Percentiles rank a stretch among this genome's conserved stretches.
phyloP scores from a whole-genome alignment of 768 basidiomycete species.

The Naganishia randhawae region DNA sequence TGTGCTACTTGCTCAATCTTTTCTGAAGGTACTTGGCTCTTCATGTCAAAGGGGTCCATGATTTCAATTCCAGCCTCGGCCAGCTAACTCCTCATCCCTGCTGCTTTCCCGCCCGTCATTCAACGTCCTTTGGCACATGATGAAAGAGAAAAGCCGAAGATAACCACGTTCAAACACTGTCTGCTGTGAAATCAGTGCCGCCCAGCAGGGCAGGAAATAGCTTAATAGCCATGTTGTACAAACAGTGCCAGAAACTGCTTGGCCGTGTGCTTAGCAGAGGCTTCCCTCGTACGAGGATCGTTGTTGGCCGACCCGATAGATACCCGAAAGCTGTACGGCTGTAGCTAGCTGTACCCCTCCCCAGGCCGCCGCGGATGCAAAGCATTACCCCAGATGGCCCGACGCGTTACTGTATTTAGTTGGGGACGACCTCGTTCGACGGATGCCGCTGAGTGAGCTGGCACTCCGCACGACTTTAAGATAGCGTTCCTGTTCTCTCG shows the following conservation, averaged over 20 bases:
- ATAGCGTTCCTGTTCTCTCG: not conserved
- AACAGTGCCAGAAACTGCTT: no score
- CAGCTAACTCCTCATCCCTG: no score
- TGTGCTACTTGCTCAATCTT: no score
- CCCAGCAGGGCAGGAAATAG: not conserved
- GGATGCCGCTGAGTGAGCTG: not conserved
- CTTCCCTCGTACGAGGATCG: no score
- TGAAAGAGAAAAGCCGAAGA: not conserved
- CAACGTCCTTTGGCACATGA: not conserved
- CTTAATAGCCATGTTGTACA: no score
- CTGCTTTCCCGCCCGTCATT: no score
- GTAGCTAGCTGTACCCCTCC: no score
- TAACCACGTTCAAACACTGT: not conserved
- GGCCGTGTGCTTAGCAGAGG: not conserved
- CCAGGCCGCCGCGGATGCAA: not conserved
- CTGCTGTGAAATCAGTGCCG: not conserved
- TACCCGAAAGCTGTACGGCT: not conserved
- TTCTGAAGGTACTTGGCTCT: no score
- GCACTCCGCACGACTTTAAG: not conserved
- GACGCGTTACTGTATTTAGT: not conserved
- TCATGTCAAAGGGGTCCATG: no score
- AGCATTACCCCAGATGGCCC: not conserved
- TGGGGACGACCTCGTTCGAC: conserved; percentile 1
- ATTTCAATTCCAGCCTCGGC: no score
- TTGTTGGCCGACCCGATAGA: not conserved